A percentile compares a stretch with the other conserved stretches of the same genome.
These are phyloP conservation scores for Penicillium crustosum DNA, from an alignment of 2,329 filamentous ascomycete species.

Conservation along the genomic window DNA sequence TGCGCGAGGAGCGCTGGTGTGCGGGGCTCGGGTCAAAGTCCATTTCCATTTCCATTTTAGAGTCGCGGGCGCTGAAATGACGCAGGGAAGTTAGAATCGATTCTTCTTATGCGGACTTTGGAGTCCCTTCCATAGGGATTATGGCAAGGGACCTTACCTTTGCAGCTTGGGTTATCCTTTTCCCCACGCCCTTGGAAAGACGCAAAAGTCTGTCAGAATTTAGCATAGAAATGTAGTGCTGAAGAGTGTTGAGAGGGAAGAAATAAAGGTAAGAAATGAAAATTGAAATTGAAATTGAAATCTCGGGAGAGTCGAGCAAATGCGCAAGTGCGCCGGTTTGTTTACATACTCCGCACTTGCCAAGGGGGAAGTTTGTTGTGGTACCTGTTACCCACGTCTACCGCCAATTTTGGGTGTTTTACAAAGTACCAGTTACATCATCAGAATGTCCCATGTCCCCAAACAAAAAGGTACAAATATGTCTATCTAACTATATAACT, in stretches of 20 bases:
- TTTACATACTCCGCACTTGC: conserved; percentile 29
- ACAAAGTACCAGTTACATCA: conserved; percentile 12
- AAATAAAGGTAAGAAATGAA: background rate
- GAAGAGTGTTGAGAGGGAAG: background rate
- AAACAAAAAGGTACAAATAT: conserved; percentile 5
- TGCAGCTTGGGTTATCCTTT: conserved; percentile 11
- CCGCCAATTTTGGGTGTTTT: background rate
- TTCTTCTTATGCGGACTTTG: conserved; percentile 9
- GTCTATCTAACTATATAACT: background rate
- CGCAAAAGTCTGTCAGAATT: background rate
- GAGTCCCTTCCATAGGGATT: conserved; percentile 3
- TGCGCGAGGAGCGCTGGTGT: conserved; percentile 28
- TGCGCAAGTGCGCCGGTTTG: conserved; percentile 14
- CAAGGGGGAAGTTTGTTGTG: conserved; percentile 29
- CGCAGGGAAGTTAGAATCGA: conserved; percentile 11
- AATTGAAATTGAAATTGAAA: background rate
- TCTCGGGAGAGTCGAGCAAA: background rate
- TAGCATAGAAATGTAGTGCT: conserved; percentile 6
- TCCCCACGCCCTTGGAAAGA: conserved; percentile 16
- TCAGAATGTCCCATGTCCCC: conserved; percentile 5
- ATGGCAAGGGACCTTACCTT: conserved; percentile 20
- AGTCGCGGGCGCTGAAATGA: conserved; percentile 8
- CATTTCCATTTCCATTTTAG: conserved; percentile 12
- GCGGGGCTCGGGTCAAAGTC: conserved; percentile 19
- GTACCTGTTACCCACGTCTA: conserved; percentile 14